Evolutionary conservation across 768 basidiomycete genomes (phyloP).

Genomic region (Atractiella rhizophila): DNA sequence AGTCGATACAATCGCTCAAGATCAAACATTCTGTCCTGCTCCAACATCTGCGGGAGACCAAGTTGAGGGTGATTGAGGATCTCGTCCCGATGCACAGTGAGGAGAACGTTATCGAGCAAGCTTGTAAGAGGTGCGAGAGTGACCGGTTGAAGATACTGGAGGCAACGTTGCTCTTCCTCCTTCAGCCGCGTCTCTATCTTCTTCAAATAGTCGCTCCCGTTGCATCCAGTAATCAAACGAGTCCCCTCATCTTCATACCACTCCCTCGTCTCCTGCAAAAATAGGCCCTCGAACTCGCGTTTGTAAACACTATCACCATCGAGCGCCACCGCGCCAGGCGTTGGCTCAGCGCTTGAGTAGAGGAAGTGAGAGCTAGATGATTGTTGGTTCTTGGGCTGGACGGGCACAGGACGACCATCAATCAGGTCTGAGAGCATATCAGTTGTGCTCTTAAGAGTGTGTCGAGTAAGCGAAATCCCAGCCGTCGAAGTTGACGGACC

Average conservation of each 20-base stretch:
- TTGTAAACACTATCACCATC: slow-evolving; percentile 41
- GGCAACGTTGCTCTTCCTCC: slow-evolving; percentile 56
- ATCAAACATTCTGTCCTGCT: slow-evolving; percentile 48
- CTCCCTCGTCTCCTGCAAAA: slow-evolving; percentile 46
- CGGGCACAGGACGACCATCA: slow-evolving; percentile 9
- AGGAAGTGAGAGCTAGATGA: too few species aligned
- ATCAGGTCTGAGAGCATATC: slow-evolving; percentile 12
- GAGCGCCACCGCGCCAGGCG: slow-evolving; percentile 19
- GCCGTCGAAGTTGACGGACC: too few species aligned
- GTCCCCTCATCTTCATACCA: slow-evolving; percentile 60
- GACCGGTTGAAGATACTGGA: slow-evolving; percentile 58
- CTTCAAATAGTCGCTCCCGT: slow-evolving; percentile 55
- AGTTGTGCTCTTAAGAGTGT: slow-evolving; percentile 6
- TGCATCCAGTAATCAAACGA: slow-evolving; percentile 42
- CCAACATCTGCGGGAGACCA: slow-evolving; percentile 67
- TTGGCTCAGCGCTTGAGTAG: too few species aligned
- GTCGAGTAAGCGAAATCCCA: too few species aligned
- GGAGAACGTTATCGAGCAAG: slow-evolving; percentile 50
- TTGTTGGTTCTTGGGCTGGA: too few species aligned
- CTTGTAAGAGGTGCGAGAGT: slow-evolving; percentile 42
- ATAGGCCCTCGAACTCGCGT: slow-evolving; percentile 52
- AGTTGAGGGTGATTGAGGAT: slow-evolving; percentile 58
- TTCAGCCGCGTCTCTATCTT: slow-evolving; percentile 57
- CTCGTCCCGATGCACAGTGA: slow-evolving; percentile 47
- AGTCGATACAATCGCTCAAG: slow-evolving; percentile 54